phyloP scores from a whole-genome alignment of 129 eudicot species.

The Kitagawia praeruptora region DNA sequence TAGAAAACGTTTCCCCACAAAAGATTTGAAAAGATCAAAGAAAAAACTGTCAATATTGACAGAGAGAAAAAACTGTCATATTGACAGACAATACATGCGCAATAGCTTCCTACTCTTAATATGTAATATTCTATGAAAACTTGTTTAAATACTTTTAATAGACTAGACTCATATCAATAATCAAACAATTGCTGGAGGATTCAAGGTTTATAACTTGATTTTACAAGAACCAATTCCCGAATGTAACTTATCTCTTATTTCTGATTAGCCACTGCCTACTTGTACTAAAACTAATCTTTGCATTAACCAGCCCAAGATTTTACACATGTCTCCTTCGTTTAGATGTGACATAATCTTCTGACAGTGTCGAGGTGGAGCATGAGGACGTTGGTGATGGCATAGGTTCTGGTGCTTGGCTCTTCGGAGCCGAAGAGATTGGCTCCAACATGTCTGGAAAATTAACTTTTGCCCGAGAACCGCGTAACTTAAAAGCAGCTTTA shows the following conservation, averaged over 20 bases:
- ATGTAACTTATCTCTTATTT: background rate
- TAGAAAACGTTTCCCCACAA: too few species aligned
- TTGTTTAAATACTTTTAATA: too few species aligned
- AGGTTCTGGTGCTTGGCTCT: background rate
- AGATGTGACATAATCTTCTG: background rate
- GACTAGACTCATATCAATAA: too few species aligned
- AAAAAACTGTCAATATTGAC: too few species aligned
- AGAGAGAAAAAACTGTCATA: too few species aligned
- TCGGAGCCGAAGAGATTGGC: background rate
- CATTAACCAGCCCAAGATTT: background rate
- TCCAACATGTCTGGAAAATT: background rate
- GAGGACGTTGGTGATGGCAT: background rate
- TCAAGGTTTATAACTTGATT: too few species aligned
- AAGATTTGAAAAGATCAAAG: too few species aligned
- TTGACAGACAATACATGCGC: too few species aligned
- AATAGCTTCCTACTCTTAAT: too few species aligned
- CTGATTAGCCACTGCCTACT: too few species aligned
- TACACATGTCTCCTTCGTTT: background rate
- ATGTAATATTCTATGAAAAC: too few species aligned
- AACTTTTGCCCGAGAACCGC: background rate
- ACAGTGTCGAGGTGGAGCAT: background rate
- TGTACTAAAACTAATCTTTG: background rate
- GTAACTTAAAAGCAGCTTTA: conserved; percentile 1
- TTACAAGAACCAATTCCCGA: background rate
- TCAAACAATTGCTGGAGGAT: too few species aligned